phyloP scores from a whole-genome alignment of 148 eudicot genomes.

The Vaccinium corymbosum region DNA sequence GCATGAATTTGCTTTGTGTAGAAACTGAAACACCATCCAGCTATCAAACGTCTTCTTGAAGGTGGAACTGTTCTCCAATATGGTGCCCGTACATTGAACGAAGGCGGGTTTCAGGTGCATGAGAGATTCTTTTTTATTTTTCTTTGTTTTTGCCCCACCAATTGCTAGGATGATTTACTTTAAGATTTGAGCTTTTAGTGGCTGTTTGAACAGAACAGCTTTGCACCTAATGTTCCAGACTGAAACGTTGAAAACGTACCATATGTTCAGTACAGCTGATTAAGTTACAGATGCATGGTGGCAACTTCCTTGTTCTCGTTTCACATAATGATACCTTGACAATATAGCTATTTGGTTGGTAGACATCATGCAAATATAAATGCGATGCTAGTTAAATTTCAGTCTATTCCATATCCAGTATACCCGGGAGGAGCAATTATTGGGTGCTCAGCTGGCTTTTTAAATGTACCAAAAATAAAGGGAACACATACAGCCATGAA shows the following conservation, averaged over 20 bases:
- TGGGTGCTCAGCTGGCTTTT: constrained; percentile 98
- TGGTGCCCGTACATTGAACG: constrained; percentile 95
- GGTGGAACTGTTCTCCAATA: constrained; percentile 86
- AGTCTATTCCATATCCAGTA: constrained; percentile 99
- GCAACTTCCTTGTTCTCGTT: not conserved
- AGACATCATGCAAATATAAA: constrained; percentile 24
- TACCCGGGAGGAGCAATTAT: constrained; percentile 97
- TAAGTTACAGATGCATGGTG: not conserved
- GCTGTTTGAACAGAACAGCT: not conserved
- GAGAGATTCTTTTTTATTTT: not conserved
- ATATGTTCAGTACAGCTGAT: not conserved
- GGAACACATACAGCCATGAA: constrained; percentile 99
- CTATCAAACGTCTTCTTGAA: constrained; percentile 77
- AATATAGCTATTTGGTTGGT: not conserved
- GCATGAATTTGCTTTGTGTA: constrained; percentile 21
- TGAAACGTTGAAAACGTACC: not conserved
- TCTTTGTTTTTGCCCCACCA: not conserved
- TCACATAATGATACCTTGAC: constrained; percentile 2
- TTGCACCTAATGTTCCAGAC: not conserved
- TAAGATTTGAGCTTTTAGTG: not conserved
- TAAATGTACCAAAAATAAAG: constrained; percentile 94
- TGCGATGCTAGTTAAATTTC: constrained; percentile 69
- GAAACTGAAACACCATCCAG: constrained; percentile 92
- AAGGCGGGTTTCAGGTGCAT: constrained; percentile 97
- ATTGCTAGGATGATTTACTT: not conserved